Base-by-base conservation (phyloP, 345 rosid species). In the Pseudoturritis turrita region DNA sequence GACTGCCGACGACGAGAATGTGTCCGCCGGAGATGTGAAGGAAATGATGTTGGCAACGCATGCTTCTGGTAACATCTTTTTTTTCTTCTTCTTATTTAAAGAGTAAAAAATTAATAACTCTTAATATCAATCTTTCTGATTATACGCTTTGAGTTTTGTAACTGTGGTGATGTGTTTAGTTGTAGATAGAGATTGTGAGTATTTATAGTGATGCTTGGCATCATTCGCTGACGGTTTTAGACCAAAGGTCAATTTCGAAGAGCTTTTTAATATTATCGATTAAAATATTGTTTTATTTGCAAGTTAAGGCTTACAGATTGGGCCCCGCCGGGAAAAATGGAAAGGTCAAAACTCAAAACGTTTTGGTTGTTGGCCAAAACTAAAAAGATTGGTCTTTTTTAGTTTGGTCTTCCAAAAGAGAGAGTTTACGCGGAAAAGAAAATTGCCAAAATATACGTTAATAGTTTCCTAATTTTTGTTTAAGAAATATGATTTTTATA, bases 11-110 rank as follows among this genome's bases (percentile, higher is more conserved):
- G 83, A 83, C 7, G 78, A 77, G 77, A 80, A 77, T 2, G 78
- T 82, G 62, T 89, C 93, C 0, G 51, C 36, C 0, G 98, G 98
- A 29, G 96, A 72, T 1, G 98, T 83, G 29, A 84, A 80, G 17
- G 89, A 82, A 6, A 90, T 70, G 28, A 92, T 81, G 4, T 64
- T 62, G 2, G 91, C 81, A 29, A 92, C 61, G 46, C 89, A 86
- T 40, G 72, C 87, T 80, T 84, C 88, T 7, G 96, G 96, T 65
- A 92, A 72, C 65, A 52, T 49, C 67, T 7, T 70, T 52, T 33
- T 65, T 44, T 18, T 26, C 2, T 40, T 36, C 10, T 33, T 10
- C 15, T 70, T 59, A 6, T 14, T 31, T 43, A 55, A 4, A 10
- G 23, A 52, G 15, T 22, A 36, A 62, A 14, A 7, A 2, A 33